Evolutionary conservation across 768 basidiomycete species (phyloP), one percentile per base, ranked within the genome.

Genomic region (Lyophyllum shimeji): DNA sequence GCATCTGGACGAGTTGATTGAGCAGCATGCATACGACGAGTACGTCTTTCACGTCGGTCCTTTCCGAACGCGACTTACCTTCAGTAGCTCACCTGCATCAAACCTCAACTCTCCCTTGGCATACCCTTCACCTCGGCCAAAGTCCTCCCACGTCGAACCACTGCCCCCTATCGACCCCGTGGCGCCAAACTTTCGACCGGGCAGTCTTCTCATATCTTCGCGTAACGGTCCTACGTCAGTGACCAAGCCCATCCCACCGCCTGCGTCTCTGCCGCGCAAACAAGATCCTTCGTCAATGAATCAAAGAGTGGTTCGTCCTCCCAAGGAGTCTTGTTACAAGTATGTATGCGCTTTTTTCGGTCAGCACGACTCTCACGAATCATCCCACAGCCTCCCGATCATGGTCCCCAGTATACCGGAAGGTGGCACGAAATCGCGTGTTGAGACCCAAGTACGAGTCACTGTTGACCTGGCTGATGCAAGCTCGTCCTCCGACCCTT

Each of bases 381-480:
- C 27, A 46, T 51, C 29, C 40, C 50, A 1, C 62, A 93, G 92
- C 64, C 80, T 94, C 53, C 81, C 90, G 23, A 89, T 96, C 55
- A 77, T 92, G 67, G 84, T 93, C 42, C 90, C 92, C 20, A 92
- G 85, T 64, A 85, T 96, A 52, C 93, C 94, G 5, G 82, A 84
- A 62, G 74, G 77, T 43, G 94, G 93, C 23, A 87, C 93, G 13
- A 95, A 96, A 71, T 93, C 90, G 46, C 84, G 94, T 31, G 94
- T 96, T n/a, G 94, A 96, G 70, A 96, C 94, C 2, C 94, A 96
- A 76, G 86, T 96, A 47, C 86, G 93, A 66, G 83, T 95, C 39
- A 83, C 87, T 2, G 77, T 96, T 37, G 89, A 93, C 65, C 76
- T 93, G 47, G 88, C 88, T 4, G 83, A 88, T 63, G 77, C 85